Conservation (phyloP, 495 filamentous ascomycete species). For the Lophium mytilinum region DNA sequence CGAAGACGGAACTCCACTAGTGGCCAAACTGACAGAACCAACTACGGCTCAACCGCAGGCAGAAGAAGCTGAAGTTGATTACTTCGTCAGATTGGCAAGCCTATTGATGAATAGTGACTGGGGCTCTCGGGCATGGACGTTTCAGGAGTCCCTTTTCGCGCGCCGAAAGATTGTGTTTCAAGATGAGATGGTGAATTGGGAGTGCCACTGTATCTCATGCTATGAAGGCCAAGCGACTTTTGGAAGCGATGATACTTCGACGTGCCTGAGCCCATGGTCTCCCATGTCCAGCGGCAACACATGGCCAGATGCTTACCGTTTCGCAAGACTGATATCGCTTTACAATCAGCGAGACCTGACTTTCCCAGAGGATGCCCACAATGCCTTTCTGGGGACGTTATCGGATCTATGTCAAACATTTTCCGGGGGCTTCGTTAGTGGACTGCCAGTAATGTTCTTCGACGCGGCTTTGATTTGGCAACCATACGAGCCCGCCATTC, state of each 20-base stretch:
- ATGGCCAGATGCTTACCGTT: constrained; percentile 3
- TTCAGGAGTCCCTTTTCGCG: no score
- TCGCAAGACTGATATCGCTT: background rate
- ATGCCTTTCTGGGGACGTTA: constrained; percentile 11
- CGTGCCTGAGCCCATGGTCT: background rate
- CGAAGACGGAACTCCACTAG: no score
- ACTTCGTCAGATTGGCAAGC: no score
- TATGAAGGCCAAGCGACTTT: background rate
- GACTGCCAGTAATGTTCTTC: constrained; percentile 15
- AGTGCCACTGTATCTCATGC: background rate
- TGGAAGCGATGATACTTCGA: background rate
- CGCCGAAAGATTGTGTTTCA: no score
- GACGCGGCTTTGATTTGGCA: constrained; percentile 16
- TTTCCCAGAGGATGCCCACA: constrained; percentile 14
- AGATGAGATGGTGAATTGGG: no score
- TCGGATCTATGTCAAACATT: constrained; percentile 2
- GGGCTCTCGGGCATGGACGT: no score
- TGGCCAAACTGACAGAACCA: no score
- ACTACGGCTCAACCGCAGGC: no score
- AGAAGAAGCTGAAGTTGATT: no score
- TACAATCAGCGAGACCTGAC: constrained; percentile 12
- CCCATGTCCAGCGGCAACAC: background rate
- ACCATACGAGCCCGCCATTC: constrained; percentile 1
- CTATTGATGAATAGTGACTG: no score
- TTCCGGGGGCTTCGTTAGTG: constrained; percentile 10